Conservation (phyloP, 108 stramenopile species). For the Discostella pseudostelligera region DNA sequence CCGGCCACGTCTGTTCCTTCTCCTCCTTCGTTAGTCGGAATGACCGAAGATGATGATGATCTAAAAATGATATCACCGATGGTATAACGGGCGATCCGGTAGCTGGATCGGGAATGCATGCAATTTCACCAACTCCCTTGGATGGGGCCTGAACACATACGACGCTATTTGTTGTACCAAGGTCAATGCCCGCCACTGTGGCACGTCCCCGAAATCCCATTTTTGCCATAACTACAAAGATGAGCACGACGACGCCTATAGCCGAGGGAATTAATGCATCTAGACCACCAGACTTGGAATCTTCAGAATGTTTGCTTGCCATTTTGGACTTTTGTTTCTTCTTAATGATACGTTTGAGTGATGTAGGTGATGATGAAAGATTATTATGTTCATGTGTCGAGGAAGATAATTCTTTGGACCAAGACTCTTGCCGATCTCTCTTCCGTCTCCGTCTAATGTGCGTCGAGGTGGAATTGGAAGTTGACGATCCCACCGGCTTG, state of each 20-base stretch:
- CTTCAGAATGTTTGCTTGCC: constrained; percentile 46
- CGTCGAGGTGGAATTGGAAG: neutral
- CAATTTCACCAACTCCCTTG: constrained; percentile 77
- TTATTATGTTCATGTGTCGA: neutral
- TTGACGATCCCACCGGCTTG: neutral
- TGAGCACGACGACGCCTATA: constrained; percentile 63
- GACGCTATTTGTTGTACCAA: constrained; percentile 87
- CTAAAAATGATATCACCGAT: constrained; percentile 85
- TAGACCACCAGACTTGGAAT: constrained; percentile 65
- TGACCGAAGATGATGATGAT: constrained; percentile 49
- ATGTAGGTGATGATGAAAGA: neutral
- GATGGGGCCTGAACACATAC: constrained; percentile 78
- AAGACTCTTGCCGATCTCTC: constrained; percentile 26
- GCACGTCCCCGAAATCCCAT: constrained; percentile 83
- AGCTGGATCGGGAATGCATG: constrained; percentile 75
- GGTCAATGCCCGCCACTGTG: constrained; percentile 81
- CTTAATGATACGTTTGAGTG: constrained; percentile 27
- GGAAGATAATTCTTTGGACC: constrained; percentile 19
- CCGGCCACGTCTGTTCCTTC: constrained; percentile 21
- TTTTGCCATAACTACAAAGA: constrained; percentile 72
- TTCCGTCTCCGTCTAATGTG: constrained; percentile 12
- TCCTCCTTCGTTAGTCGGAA: constrained; percentile 42
- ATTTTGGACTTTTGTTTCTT: constrained; percentile 47
- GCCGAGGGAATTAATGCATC: constrained; percentile 75
- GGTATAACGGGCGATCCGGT: constrained; percentile 73